A percentile compares a stretch with the other conserved stretches of the same genome.
Evolutionary conservation across 2,329 filamentous ascomycete species (phyloP).

Genomic region (Thielaviopsis euricoi): DNA sequence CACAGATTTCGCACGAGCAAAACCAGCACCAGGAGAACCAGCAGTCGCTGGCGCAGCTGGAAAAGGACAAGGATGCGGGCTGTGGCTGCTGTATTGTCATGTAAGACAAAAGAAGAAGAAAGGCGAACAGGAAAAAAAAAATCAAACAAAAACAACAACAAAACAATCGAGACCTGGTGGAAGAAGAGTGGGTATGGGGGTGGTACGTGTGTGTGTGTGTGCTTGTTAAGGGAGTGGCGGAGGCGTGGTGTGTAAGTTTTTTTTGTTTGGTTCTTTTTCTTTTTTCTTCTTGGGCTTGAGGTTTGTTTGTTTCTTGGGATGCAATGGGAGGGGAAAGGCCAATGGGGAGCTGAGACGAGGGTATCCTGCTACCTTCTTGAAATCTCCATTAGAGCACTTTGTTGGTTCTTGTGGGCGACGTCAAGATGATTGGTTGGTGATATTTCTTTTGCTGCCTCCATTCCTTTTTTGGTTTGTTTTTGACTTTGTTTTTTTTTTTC

Average conservation of each 20-base stretch:
- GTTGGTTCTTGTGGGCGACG: neutral
- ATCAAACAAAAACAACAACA: neutral
- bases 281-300: neutral
- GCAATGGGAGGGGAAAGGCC: neutral
- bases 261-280: neutral
- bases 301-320: neutral
- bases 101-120: constrained; percentile 17
- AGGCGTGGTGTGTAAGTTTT: neutral
- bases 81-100: constrained; percentile 36
- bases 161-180: neutral
- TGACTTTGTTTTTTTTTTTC: neutral
- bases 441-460: neutral
- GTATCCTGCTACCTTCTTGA: too few relatives aligned
- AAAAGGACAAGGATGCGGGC: constrained; percentile 25
- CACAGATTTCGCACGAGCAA: constrained; percentile 16
- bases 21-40: constrained; percentile 12
- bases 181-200: too few relatives aligned
- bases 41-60: constrained; percentile 14
- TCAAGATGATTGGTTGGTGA: neutral
- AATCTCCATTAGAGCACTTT: too few relatives aligned
- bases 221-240: neutral
- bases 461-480: neutral
- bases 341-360: too few relatives aligned
- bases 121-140: neutral
- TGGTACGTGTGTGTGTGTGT: too few relatives aligned